phyloP scores from a whole-genome alignment of 495 filamentous ascomycete genomes.

The Penicillium pulvis region DNA sequence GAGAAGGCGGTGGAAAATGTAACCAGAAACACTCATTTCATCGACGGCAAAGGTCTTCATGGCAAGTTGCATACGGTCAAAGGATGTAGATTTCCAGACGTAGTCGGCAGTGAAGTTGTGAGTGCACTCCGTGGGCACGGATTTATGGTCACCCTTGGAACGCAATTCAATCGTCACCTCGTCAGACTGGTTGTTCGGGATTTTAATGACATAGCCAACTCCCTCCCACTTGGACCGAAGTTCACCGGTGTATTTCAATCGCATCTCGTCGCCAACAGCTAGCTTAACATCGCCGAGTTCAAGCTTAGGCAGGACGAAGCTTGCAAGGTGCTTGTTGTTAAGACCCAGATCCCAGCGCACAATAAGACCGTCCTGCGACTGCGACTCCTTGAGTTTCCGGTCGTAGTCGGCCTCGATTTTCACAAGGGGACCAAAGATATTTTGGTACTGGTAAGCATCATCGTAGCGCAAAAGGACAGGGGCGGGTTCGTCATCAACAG shows the following conservation, averaged over 20 bases:
- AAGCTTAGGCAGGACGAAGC: conserved; percentile 94
- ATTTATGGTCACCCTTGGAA: conserved; percentile 87
- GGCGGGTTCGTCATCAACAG: conserved; percentile 92
- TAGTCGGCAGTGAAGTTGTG: conserved; percentile 98
- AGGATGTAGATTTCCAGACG: conserved; percentile 99
- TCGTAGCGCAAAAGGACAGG: conserved; percentile 94
- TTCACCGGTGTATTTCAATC: conserved; percentile 93
- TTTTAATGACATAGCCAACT: conserved; percentile 98
- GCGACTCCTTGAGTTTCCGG: conserved; percentile 96
- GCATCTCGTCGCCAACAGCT: conserved; percentile 98
- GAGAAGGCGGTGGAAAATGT: conserved; percentile 97
- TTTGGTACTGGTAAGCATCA: conserved; percentile 98
- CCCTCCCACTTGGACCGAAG: conserved; percentile 95
- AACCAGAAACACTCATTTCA: conserved; percentile 97
- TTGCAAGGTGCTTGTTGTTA: conserved; percentile 97
- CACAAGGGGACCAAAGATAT: conserved; percentile 95
- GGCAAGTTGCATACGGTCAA: conserved; percentile 97
- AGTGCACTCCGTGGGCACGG: conserved; percentile 94
- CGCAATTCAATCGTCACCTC: conserved; percentile 96
- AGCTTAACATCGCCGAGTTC: conserved; percentile 98
- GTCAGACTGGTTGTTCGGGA: conserved; percentile 98
- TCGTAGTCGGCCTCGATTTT: conserved; percentile 99
- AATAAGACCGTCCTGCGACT: conserved; percentile 90
- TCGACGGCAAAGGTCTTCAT: conserved; percentile 99
- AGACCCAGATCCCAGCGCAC: conserved; percentile 96